Conservation (phyloP, 345 rosid genomes). For the Eucalyptus urophylla region DNA sequence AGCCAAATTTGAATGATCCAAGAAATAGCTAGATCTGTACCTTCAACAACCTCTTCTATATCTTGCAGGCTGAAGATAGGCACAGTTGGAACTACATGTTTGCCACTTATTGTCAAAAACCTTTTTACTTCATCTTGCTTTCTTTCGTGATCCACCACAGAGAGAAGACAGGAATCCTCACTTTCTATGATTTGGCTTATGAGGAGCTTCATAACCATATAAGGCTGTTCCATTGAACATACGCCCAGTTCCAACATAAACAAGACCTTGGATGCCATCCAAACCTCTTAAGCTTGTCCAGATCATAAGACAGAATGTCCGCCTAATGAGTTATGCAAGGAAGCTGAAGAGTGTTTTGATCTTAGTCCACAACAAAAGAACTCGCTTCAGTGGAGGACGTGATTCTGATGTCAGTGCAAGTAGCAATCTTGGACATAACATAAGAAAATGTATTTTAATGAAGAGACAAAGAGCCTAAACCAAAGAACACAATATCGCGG, state of each 20-base stretch:
- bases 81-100: constrained; percentile 75
- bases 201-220: constrained; percentile 92
- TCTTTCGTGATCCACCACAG: constrained; percentile 77
- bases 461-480: constrained; percentile 6
- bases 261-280: constrained; percentile 98
- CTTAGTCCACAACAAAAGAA: not conserved
- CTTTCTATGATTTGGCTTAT: constrained; percentile 75
- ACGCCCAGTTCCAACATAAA: constrained; percentile 96
- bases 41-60: constrained; percentile 94
- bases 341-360: not conserved
- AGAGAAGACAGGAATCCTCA: constrained; percentile 68
- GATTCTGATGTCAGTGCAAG: not conserved
- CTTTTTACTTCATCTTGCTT: constrained; percentile 45
- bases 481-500: constrained; percentile 74
- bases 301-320: not conserved
- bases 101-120: constrained; percentile 60
- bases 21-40: constrained; percentile 10
- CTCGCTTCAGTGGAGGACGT: not conserved
- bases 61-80: constrained; percentile 88
- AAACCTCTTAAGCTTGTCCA: constrained; percentile 93
- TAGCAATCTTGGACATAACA: not conserved
- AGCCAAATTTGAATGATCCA: not conserved
- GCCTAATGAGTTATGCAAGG: not conserved
- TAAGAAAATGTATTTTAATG: not conserved
- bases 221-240: constrained; percentile 92